A percentile compares a stretch with the other conserved stretches of the same genome.
Conservation (phyloP, 495 filamentous ascomycete species). For the Tetracladium setigerum region DNA sequence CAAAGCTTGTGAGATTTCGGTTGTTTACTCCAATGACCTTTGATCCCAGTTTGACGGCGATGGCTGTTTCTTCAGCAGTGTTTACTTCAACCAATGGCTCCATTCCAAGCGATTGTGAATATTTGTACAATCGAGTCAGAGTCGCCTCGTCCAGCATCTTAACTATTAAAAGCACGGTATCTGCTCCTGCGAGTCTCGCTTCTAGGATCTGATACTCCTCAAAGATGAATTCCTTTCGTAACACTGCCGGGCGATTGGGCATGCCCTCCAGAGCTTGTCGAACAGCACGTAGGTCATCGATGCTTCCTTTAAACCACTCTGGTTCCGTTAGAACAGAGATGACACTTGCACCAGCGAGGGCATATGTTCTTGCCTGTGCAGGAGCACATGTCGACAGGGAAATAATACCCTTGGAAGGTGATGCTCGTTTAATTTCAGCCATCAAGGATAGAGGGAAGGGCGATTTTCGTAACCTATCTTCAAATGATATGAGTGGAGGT, state of each 20-base stretch:
- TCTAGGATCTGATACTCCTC: constrained; percentile 98
- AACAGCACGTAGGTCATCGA: constrained; percentile 86
- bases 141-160: constrained; percentile 85
- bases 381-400: constrained; percentile 81
- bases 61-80: constrained; percentile 84
- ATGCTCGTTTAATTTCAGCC: constrained; percentile 96
- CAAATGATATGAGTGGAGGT: constrained; percentile 79
- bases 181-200: constrained; percentile 85
- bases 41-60: constrained; percentile 78
- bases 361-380: constrained; percentile 84
- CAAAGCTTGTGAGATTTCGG: constrained; percentile 88
- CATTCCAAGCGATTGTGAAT: constrained; percentile 89
- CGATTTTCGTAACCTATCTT: constrained; percentile 68
- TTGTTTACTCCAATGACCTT: constrained; percentile 98
- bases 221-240: constrained; percentile 97
- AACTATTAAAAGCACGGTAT: constrained; percentile 93
- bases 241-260: constrained; percentile 81
- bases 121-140: constrained; percentile 75
- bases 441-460: constrained; percentile 78
- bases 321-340: constrained; percentile 98
- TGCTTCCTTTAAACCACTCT: constrained; percentile 96
- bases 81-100: constrained; percentile 97
- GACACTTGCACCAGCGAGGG: constrained; percentile 86
- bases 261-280: constrained; percentile 82
- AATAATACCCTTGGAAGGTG: constrained; percentile 93